Base-by-base conservation (phyloP, 2,329 filamentous ascomycete species). In the Graphilbum fragrans region DNA sequence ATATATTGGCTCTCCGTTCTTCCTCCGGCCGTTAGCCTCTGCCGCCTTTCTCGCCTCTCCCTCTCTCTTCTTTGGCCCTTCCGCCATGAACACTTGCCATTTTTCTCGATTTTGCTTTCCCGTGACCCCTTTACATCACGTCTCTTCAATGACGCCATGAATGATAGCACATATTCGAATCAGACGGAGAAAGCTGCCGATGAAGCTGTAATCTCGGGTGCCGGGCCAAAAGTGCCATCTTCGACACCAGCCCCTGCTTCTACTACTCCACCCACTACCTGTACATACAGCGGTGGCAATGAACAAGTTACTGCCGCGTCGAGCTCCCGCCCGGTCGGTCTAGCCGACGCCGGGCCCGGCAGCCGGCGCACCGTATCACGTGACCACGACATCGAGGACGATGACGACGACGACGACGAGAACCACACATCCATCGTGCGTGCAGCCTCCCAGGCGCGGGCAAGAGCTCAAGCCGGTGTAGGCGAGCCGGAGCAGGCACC, bases 91-190 rank as follows among this genome's bases (percentile, higher is more conserved):
- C 8, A 8, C 25, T 27, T 27, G 25, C 25, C 12, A 27, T 34
- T 27, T 37, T 10, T n/a, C 20, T 20, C 5, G 12, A n/a, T 37
- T 23, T 8, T 22, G 20, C 12, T 34, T 7, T 27, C 17, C 9
- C 6, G n/a, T n/a, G n/a, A n/a, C 17, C 27, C 37, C 6, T 3
- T 18, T 14, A 7, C 18, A 7, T 22, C 6, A 5, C 5, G 25
- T 20, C 39, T 20, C 20, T 42, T 37, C 41, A 38, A 47, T 47
- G 46, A 34, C 38, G 43, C 42, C 44, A 48, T 48, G 46, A 39
- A 37, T 37, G 34, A 23, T 38, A 6, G 10, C 16, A 16, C 5
- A 6, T 27, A 7, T 27, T 12, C n/a, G n/a, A n/a, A n/a, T n/a
- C n/a, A n/a, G 25, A 12, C 25, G 25, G 25, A 27, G 8, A 12